phyloP scores from a whole-genome alignment of 208 protist genomes.

The Lotmaria passim region DNA sequence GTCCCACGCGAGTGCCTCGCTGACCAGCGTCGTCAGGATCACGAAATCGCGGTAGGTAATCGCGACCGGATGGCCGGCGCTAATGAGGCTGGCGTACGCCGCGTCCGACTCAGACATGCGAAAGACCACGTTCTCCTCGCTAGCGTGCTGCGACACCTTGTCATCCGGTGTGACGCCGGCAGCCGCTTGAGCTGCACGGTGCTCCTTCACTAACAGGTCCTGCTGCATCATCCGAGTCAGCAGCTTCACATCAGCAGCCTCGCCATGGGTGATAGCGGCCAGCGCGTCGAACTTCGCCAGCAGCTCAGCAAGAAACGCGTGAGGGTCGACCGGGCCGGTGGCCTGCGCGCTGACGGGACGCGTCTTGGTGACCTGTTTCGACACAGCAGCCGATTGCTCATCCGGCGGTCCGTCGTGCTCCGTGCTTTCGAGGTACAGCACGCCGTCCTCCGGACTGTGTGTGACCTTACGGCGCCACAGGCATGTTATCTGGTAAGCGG shows the following conservation, averaged over 20 bases:
- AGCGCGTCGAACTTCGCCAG: conserved; percentile 39
- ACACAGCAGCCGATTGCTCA: not conserved
- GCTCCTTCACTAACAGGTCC: conserved; percentile 31
- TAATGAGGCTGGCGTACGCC: conserved; percentile 13
- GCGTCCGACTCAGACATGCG: conserved; percentile 32
- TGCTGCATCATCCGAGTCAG: conserved; percentile 37
- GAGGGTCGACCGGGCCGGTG: conserved; percentile 2
- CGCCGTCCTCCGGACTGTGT: conserved; percentile 10
- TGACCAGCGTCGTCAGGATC: conserved; percentile 40
- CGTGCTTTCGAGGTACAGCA: not conserved
- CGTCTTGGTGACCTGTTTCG: not conserved
- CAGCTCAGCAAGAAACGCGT: conserved; percentile 31
- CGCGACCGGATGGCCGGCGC: conserved; percentile 19
- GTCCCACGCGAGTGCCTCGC: conserved; percentile 59
- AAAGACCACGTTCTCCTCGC: conserved; percentile 31
- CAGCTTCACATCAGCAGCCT: conserved; percentile 50
- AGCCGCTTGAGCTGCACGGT: conserved; percentile 19
- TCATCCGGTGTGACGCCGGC: not conserved
- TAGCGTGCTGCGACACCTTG: conserved; percentile 9
- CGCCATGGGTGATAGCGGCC: conserved; percentile 51
- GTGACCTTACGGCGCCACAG: conserved; percentile 15
- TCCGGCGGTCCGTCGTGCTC: not conserved
- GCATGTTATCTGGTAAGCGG: conserved; percentile 13
- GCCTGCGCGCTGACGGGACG: conserved; percentile 1
- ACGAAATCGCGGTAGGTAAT: conserved; percentile 58